A percentile compares a stretch with the other conserved stretches of the same genome.
Evolutionary conservation across 768 basidiomycete genomes (phyloP).

Genomic region (Termitomyces heimii): DNA sequence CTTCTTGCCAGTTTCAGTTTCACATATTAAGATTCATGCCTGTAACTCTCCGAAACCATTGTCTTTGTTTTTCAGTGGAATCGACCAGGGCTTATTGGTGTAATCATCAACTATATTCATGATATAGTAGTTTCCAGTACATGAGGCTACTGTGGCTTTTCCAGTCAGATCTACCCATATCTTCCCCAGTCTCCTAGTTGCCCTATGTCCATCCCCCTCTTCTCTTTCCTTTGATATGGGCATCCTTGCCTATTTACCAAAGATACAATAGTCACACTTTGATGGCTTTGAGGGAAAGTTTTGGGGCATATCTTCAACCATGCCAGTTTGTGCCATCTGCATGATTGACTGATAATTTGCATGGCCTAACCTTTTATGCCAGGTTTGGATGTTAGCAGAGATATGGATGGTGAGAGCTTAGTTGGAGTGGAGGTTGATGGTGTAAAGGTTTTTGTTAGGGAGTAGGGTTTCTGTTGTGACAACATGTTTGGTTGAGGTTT

Average conservation of each 20-base stretch:
- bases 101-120: background rate
- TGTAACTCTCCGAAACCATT: constrained; percentile 13
- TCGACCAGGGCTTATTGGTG: background rate
- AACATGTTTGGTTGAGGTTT: background rate
- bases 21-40: constrained; percentile 19
- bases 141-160: background rate
- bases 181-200: too few relatives aligned
- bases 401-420: background rate
- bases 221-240: background rate
- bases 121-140: background rate
- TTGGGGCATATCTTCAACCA: too few relatives aligned
- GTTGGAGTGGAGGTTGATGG: background rate
- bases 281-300: too few relatives aligned
- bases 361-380: background rate
- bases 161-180: too few relatives aligned
- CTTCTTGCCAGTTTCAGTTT: constrained; percentile 14
- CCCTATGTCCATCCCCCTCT: background rate
- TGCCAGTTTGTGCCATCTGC: background rate
- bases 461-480: background rate
- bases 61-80: background rate
- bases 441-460: background rate
- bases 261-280: too few relatives aligned
- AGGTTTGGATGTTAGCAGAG: background rate
- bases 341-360: background rate
- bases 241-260: background rate